Evolutionary conservation across 305 asterid species (phyloP).

Genomic region (Fraxinus latifolia): DNA sequence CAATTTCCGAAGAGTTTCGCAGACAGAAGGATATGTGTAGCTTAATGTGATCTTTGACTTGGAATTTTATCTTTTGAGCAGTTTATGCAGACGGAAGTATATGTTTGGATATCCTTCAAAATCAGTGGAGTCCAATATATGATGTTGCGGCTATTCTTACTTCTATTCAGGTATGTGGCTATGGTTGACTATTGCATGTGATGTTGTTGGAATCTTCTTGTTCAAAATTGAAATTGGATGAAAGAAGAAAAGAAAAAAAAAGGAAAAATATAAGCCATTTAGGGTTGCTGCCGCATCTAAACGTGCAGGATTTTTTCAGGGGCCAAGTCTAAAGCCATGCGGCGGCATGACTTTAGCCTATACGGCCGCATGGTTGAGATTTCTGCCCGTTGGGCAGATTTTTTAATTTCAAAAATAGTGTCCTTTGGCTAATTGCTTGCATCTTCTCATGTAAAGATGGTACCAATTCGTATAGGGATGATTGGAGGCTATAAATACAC

Average conservation of each 20-base stretch:
- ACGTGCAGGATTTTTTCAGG: neutral
- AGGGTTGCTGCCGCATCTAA: neutral
- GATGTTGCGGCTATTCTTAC: constrained; percentile 77
- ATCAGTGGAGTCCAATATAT: constrained; percentile 79
- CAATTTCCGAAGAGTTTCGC: neutral
- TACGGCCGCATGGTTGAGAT: no score
- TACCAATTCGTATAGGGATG: no score
- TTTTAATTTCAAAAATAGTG: no score
- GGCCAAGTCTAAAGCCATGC: neutral
- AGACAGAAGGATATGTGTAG: neutral
- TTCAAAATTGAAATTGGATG: neutral
- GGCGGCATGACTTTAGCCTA: neutral
- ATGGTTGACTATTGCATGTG: neutral
- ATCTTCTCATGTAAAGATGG: no score
- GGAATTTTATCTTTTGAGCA: constrained; percentile 29
- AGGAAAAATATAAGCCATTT: neutral
- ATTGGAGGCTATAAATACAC: no score
- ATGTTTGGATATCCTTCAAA: constrained; percentile 74
- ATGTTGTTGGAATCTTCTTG: neutral
- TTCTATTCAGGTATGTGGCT: constrained; percentile 49
- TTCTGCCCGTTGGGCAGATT: no score
- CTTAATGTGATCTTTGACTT: constrained; percentile 11
- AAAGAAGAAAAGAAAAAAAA: neutral
- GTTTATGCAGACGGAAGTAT: constrained; percentile 82
- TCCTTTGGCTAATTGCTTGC: no score